These are phyloP conservation scores for Apophysomyces elegans DNA, from an alignment of 371 early-diverging fungal species.

Conservation along the genomic window DNA sequence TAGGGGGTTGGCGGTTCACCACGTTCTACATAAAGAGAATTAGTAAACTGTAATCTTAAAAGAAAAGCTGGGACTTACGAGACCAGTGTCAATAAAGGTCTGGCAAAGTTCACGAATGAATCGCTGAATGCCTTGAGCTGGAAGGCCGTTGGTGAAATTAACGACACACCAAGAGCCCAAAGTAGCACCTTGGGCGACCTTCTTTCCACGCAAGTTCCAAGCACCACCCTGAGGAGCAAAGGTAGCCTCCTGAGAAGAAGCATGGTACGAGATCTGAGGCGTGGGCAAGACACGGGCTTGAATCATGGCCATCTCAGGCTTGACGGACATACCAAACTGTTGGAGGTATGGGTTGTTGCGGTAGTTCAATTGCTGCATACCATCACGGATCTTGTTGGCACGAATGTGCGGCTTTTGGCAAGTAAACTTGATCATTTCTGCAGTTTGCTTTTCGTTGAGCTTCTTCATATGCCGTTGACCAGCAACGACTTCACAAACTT, in stretches of 20 bases:
- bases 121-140: slow-evolving; percentile 41
- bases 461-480: slow-evolving; percentile 85
- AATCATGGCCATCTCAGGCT: slow-evolving; percentile 57
- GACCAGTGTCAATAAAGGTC: slow-evolving; percentile 68
- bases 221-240: slow-evolving; percentile 81
- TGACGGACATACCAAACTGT: slow-evolving; percentile 75
- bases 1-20: slow-evolving; percentile 68
- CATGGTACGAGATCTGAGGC: slow-evolving; percentile 79
- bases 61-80: slow-evolving; percentile 29
- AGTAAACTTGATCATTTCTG: slow-evolving; percentile 94
- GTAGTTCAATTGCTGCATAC: slow-evolving; percentile 55
- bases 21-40: slow-evolving; percentile 51
- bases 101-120: slow-evolving; percentile 65
- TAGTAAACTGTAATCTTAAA: slow-evolving; percentile 30
- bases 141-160: slow-evolving; percentile 51
- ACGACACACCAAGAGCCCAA: slow-evolving; percentile 89
- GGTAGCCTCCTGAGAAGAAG: slow-evolving; percentile 56
- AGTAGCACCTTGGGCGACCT: slow-evolving; percentile 74
- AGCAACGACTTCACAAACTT: slow-evolving; percentile 86
- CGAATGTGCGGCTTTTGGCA: slow-evolving; percentile 82
- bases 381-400: slow-evolving; percentile 64
- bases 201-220: slow-evolving; percentile 93
- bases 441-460: slow-evolving; percentile 86
- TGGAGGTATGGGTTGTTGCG: slow-evolving; percentile 61
- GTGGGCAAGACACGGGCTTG: slow-evolving; percentile 79